Conservation (phyloP, 2,329 filamentous ascomycete species). For the Claviceps lovelessii region DNA sequence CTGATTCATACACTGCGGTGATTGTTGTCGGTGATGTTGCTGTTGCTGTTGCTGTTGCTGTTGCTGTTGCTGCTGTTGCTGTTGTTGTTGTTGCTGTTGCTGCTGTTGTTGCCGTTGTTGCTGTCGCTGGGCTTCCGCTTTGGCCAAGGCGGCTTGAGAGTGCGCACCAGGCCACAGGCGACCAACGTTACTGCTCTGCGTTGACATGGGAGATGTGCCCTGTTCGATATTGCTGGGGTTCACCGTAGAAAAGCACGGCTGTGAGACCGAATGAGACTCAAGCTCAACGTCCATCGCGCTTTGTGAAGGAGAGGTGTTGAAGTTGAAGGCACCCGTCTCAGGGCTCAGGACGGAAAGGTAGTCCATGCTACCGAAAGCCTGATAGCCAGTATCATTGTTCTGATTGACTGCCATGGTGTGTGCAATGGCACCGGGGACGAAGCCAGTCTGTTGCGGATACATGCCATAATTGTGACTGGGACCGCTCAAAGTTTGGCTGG, state of each 20-base stretch:
- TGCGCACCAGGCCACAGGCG: slow-evolving; percentile 90
- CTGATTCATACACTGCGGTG: slow-evolving; percentile 39
- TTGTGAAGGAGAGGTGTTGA: slow-evolving; percentile 52
- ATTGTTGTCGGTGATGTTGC: slow-evolving; percentile 53
- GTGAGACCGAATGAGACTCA: slow-evolving; percentile 32
- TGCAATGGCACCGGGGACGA: slow-evolving; percentile 70
- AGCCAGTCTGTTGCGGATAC: slow-evolving; percentile 89
- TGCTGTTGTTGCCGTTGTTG: slow-evolving; percentile 50
- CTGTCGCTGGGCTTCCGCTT: slow-evolving; percentile 56
- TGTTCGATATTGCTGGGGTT: slow-evolving; percentile 65
- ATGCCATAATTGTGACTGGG: slow-evolving; percentile 92
- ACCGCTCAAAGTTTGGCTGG: slow-evolving; percentile 50
- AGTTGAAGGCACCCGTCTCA: slow-evolving; percentile 56
- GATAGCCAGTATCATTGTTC: slow-evolving; percentile 39
- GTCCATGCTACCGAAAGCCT: slow-evolving; percentile 33
- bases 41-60: slow-evolving; percentile 50
- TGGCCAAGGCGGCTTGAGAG: slow-evolving; percentile 69
- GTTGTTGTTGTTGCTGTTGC: slow-evolving; percentile 47
- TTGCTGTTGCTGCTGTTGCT: slow-evolving; percentile 48
- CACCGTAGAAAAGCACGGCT: slow-evolving; percentile 52
- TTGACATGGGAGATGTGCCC: slow-evolving; percentile 31
- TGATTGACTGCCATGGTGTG: slow-evolving; percentile 68
- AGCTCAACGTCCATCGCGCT: slow-evolving; percentile 48
- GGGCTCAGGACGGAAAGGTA: slow-evolving; percentile 43
- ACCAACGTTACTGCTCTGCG: slow-evolving; percentile 43